Conservation (phyloP, 148 eudicot species). For the Fagopyrum tataricum region DNA sequence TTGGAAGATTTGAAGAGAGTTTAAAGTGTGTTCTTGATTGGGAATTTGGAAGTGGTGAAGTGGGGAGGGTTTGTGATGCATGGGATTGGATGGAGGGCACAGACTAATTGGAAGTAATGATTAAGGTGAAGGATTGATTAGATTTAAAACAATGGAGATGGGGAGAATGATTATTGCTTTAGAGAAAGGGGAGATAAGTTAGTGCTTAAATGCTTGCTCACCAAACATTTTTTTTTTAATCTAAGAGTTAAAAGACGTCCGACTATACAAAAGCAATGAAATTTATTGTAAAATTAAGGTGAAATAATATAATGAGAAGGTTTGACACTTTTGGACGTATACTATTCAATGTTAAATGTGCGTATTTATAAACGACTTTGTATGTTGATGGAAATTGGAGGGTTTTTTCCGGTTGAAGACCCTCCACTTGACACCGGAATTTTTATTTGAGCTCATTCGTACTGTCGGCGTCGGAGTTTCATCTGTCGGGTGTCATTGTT, state of each 20-base stretch:
- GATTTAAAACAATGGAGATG: neutral
- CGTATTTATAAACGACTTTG: no score
- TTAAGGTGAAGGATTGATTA: neutral
- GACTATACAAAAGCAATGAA: neutral
- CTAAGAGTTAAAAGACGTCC: no score
- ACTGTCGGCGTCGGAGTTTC: no score
- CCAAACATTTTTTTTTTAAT: conserved; percentile 1
- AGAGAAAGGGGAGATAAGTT: conserved; percentile 6
- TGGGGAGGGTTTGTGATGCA: neutral
- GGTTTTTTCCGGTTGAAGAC: no score
- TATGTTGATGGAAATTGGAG: no score
- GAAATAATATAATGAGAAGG: no score
- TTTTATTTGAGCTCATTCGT: no score
- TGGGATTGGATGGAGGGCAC: neutral
- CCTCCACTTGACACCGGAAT: no score
- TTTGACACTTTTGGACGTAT: no score
- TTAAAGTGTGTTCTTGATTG: neutral
- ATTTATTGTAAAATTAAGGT: neutral
- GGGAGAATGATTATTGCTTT: conserved; percentile 11
- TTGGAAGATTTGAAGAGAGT: neutral
- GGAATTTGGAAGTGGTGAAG: neutral
- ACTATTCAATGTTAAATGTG: no score
- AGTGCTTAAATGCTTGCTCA: neutral
- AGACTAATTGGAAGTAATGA: conserved; percentile 7
- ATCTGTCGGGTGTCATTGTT: no score